These are phyloP conservation scores for Nemania sp. DNA, from an alignment of 2,329 filamentous ascomycete species.

Conservation along the genomic window DNA sequence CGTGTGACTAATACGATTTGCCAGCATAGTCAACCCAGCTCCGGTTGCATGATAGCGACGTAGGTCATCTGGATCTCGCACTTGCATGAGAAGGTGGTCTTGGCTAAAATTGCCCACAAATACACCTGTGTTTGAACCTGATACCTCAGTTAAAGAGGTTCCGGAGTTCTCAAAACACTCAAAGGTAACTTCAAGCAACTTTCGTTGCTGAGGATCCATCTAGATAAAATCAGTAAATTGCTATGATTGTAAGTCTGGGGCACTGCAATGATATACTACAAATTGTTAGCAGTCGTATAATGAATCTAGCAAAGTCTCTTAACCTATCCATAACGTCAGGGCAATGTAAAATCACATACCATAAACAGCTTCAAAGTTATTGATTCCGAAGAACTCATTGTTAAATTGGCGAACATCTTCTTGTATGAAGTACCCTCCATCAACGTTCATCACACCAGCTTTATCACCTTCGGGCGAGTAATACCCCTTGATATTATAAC, in stretches of 20 bases:
- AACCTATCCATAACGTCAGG: too few species aligned
- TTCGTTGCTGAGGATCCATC: slow-evolving; percentile 6
- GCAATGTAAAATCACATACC: too few species aligned
- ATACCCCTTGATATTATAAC: slow-evolving; percentile 29
- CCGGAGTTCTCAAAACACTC: background rate
- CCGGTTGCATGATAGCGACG: slow-evolving; percentile 48
- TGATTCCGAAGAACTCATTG: slow-evolving; percentile 26
- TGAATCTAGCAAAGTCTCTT: too few species aligned
- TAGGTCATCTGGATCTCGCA: slow-evolving; percentile 42
- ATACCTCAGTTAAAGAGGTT: background rate
- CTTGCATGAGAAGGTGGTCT: slow-evolving; percentile 34
- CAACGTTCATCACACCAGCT: background rate
- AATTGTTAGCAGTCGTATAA: too few species aligned
- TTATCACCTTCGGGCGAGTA: slow-evolving; percentile 21
- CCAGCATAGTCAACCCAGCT: slow-evolving; percentile 35
- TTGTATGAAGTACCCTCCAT: slow-evolving; percentile 13
- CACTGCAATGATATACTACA: too few species aligned
- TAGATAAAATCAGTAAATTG: too few species aligned
- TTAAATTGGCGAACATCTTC: slow-evolving; percentile 24
- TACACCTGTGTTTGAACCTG: background rate
- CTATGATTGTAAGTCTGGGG: too few species aligned
- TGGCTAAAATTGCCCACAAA: slow-evolving; percentile 48
- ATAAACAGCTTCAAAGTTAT: slow-evolving; percentile 17
- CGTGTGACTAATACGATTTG: slow-evolving; percentile 47
- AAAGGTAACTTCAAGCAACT: background rate